A percentile compares a stretch with the other conserved stretches of the same genome.
Conservation (phyloP, 371 early-diverging fungal genomes). For the Mortierella sp. region DNA sequence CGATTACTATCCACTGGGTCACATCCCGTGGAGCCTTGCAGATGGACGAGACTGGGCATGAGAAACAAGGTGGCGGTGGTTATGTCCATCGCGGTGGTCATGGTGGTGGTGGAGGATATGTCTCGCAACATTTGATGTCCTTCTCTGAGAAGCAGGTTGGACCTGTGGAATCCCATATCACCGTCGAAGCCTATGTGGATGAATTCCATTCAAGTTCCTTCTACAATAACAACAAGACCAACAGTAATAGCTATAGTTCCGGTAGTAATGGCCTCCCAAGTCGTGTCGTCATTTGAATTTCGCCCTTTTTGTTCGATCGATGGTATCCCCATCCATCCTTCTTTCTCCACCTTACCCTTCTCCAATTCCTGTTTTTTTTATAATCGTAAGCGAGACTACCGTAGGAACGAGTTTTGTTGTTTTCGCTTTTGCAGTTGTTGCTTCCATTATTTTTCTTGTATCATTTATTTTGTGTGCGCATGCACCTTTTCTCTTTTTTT, state of each 20-base stretch:
- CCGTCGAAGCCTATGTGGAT: constrained; percentile 38
- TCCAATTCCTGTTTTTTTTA: too few relatives aligned
- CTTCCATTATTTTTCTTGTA: too few relatives aligned
- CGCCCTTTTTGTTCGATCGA: background rate
- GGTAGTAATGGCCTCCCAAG: background rate
- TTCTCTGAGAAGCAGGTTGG: constrained; percentile 21
- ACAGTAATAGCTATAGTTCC: background rate
- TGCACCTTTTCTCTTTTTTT: too few relatives aligned
- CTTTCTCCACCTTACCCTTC: background rate
- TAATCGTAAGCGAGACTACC: too few relatives aligned
- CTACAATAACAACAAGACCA: background rate
- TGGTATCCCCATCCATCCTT: background rate
- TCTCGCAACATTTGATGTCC: background rate
- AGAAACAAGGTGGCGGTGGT: background rate
- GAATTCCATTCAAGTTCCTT: constrained; percentile 25
- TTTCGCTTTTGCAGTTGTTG: too few relatives aligned
- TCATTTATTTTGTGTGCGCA: too few relatives aligned
- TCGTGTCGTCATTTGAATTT: background rate
- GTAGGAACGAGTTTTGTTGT: too few relatives aligned
- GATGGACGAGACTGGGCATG: background rate
- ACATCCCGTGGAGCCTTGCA: constrained; percentile 25
- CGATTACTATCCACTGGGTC: constrained; percentile 55
- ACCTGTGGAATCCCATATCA: constrained; percentile 29
- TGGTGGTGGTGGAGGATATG: background rate
- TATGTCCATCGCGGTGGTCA: background rate